These are phyloP conservation scores for Coprinellus micaceus DNA, from an alignment of 768 basidiomycete genomes.

Conservation along the genomic window DNA sequence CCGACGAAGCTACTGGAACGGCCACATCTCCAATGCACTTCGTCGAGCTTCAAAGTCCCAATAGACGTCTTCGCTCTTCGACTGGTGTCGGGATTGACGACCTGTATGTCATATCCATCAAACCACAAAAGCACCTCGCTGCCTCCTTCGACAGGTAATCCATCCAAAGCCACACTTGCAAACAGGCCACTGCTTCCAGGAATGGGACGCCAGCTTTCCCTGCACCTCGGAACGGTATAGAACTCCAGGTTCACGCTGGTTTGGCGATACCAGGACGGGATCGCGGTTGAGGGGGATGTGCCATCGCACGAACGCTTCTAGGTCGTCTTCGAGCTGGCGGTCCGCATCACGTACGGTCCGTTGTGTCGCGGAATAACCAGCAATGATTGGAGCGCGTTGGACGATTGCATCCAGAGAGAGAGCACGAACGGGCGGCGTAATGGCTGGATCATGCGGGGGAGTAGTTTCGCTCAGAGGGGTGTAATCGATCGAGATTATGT, in stretches of 20 bases:
- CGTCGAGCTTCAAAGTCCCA: not conserved
- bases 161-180: not conserved
- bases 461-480: not conserved
- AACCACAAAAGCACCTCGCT: not conserved
- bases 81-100: not conserved
- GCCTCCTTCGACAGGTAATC: not conserved
- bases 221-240: not conserved
- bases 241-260: not conserved
- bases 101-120: not conserved
- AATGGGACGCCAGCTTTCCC: not conserved
- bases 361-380: not conserved
- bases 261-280: not conserved
- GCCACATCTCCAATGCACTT: too few species aligned
- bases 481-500: not conserved
- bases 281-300: not conserved
- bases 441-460: not conserved
- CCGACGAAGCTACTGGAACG: too few species aligned
- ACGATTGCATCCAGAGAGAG: not conserved
- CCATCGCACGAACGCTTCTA: not conserved
- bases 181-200: not conserved
- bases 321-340: not conserved
- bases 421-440: not conserved
- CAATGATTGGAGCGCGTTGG: not conserved
- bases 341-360: too few species aligned
- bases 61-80: not conserved